Conservation (phyloP, 23 red algal genomes). For the Rhodosorus marinus region DNA sequence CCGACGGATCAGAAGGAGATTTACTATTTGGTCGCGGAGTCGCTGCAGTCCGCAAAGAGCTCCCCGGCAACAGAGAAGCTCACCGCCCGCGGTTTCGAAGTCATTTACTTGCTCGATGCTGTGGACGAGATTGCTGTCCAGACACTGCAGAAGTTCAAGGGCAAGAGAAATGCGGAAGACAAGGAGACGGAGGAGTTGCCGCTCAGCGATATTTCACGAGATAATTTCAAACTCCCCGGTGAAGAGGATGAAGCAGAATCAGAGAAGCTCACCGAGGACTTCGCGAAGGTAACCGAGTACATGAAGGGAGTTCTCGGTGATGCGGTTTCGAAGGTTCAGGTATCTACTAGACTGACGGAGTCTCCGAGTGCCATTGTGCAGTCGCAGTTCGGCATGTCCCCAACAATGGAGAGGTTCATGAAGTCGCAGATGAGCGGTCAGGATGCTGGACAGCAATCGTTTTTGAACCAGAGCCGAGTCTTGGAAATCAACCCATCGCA, state of each 20-base stretch:
- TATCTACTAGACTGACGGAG: conserved; percentile 69
- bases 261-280: conserved; percentile 17
- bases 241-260: conserved; percentile 48
- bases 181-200: conserved; percentile 27
- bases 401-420: conserved; percentile 95
- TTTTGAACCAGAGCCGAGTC: not conserved
- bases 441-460: not conserved
- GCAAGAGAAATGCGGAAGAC: conserved; percentile 24
- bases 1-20: conserved; percentile 81
- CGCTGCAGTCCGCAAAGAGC: conserved; percentile 22
- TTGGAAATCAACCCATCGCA: conserved; percentile 86
- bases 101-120: conserved; percentile 69
- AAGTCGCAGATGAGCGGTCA: conserved; percentile 2
- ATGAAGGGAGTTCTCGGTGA: conserved; percentile 36
- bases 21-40: conserved; percentile 61
- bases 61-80: conserved; percentile 76
- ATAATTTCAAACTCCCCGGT: conserved; percentile 21
- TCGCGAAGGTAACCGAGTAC: conserved; percentile 32
- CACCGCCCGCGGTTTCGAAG: conserved; percentile 68
- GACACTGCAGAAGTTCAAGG: conserved; percentile 29
- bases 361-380: conserved; percentile 71
- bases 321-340: conserved; percentile 56
- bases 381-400: conserved; percentile 66
- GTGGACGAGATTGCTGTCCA: conserved; percentile 89
- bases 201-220: conserved; percentile 66